Conservation (phyloP, 768 basidiomycete species). For the Russula earlei region DNA sequence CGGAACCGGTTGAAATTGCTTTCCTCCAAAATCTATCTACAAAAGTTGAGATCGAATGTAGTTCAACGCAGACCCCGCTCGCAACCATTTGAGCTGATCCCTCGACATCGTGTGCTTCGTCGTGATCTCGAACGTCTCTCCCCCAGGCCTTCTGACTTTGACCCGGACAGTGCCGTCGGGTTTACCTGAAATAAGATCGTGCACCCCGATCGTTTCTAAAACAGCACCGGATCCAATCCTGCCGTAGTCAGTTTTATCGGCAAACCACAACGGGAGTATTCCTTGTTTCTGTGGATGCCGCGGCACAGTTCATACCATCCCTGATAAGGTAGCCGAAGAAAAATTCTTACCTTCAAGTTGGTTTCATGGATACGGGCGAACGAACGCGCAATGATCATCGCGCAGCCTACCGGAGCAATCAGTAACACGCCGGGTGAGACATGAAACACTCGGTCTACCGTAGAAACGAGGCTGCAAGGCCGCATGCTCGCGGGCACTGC, state of each 20-base stretch:
- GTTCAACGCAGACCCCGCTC: constrained; percentile 84
- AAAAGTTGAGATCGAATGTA: constrained; percentile 49
- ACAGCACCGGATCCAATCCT: constrained; percentile 76
- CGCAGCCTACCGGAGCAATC: constrained; percentile 49
- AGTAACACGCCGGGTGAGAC: background rate
- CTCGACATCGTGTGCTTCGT: constrained; percentile 84
- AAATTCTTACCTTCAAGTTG: constrained; percentile 67
- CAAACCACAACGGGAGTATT: constrained; percentile 90
- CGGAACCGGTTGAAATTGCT: no score
- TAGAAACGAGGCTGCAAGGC: constrained; percentile 95
- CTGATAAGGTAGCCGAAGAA: background rate
- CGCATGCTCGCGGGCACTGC: constrained; percentile 95
- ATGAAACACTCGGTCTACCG: constrained; percentile 33
- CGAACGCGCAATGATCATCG: constrained; percentile 80
- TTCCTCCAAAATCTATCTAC: no score
- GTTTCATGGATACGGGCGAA: constrained; percentile 99
- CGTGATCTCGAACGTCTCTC: constrained; percentile 53
- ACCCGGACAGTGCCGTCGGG: constrained; percentile 38
- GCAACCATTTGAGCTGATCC: constrained; percentile 88
- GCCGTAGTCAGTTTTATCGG: constrained; percentile 74
- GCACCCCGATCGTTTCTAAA: constrained; percentile 77
- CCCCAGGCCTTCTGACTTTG: constrained; percentile 56
- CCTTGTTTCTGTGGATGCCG: constrained; percentile 78
- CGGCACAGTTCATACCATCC: background rate
- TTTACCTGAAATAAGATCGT: constrained; percentile 43